A percentile compares a stretch with the other conserved stretches of the same genome.
Conservation (phyloP, 306 rosid genomes). For the Coriaria nepalensis region DNA sequence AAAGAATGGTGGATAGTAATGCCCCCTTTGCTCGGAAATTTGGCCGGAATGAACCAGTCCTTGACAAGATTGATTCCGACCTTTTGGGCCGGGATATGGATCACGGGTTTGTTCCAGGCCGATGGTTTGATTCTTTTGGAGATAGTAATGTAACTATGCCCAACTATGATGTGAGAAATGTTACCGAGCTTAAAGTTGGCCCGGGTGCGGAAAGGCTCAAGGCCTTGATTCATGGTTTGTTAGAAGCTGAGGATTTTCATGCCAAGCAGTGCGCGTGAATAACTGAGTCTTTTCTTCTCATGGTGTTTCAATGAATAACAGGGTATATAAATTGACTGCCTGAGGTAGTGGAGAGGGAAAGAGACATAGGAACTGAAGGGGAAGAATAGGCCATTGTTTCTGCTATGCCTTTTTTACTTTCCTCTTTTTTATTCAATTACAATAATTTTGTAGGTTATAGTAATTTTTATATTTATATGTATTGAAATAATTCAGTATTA, state of each 20-base stretch:
- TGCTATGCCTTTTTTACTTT: no score
- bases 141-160: slow-evolving; percentile 17
- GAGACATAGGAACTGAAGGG: no score
- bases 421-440: no score
- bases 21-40: slow-evolving; percentile 67
- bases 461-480: no score
- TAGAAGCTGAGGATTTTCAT: slow-evolving; percentile 41
- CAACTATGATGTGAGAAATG: slow-evolving; percentile 20
- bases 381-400: no score
- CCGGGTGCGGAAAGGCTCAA: slow-evolving; percentile 52
- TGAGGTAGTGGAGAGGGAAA: not conserved
- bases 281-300: slow-evolving; percentile 4
- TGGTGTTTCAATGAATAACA: slow-evolving; percentile 11
- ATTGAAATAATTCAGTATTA: no score
- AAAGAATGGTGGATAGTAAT: slow-evolving; percentile 52
- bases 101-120: slow-evolving; percentile 42
- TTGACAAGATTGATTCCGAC: slow-evolving; percentile 42
- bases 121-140: slow-evolving; percentile 31
- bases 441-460: no score
- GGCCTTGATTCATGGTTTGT: slow-evolving; percentile 39
- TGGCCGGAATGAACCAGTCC: slow-evolving; percentile 39
- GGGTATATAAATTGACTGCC: slow-evolving; percentile 20
- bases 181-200: slow-evolving; percentile 44
- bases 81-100: slow-evolving; percentile 38
- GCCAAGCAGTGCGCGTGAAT: slow-evolving; percentile 42